Evolutionary conservation across 2,329 filamentous ascomycete species (phyloP).

Genomic region (Pseudocercospora fuligena): DNA sequence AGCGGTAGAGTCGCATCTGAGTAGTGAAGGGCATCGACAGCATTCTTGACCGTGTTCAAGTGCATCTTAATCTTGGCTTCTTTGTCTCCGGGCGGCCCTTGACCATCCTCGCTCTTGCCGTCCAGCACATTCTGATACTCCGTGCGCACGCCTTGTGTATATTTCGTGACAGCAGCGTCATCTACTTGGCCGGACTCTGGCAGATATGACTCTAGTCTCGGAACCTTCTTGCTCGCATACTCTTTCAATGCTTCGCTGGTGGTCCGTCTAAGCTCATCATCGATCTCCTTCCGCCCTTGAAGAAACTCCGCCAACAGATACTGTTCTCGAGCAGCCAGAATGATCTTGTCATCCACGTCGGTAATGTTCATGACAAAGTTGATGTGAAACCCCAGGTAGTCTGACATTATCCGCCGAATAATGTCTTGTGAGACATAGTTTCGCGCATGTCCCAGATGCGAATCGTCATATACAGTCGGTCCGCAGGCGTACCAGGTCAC

Average conservation of each 20-base stretch:
- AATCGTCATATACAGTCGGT: slow-evolving; percentile 78
- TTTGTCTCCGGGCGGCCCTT: slow-evolving; percentile 65
- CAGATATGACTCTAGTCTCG: slow-evolving; percentile 3
- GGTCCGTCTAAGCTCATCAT: slow-evolving; percentile 54
- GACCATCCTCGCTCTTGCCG: slow-evolving; percentile 60
- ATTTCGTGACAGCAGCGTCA: slow-evolving; percentile 37
- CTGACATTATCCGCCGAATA: slow-evolving; percentile 77
- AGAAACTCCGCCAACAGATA: slow-evolving; percentile 76
- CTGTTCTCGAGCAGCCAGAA: slow-evolving; percentile 72
- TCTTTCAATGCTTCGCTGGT: slow-evolving; percentile 58
- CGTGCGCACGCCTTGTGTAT: slow-evolving; percentile 54
- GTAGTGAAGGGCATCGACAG: slow-evolving; percentile 55
- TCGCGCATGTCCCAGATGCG: slow-evolving; percentile 80
- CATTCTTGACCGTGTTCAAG: slow-evolving; percentile 64
- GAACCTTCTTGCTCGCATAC: slow-evolving; percentile 64
- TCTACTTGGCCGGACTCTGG: not conserved
- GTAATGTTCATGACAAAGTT: slow-evolving; percentile 94
- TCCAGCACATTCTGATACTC: slow-evolving; percentile 60
- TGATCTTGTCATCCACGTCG: slow-evolving; percentile 71
- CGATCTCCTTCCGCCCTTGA: slow-evolving; percentile 50
- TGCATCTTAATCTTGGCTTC: slow-evolving; percentile 93
- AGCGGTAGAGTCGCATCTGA: slow-evolving; percentile 33
- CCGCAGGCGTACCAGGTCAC: slow-evolving; percentile 90
- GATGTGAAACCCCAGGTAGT: slow-evolving; percentile 83
- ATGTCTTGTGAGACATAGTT: slow-evolving; percentile 94